Evolutionary conservation across 345 rosid genomes (phyloP).

Genomic region (Aquilaria yunnanensis): DNA sequence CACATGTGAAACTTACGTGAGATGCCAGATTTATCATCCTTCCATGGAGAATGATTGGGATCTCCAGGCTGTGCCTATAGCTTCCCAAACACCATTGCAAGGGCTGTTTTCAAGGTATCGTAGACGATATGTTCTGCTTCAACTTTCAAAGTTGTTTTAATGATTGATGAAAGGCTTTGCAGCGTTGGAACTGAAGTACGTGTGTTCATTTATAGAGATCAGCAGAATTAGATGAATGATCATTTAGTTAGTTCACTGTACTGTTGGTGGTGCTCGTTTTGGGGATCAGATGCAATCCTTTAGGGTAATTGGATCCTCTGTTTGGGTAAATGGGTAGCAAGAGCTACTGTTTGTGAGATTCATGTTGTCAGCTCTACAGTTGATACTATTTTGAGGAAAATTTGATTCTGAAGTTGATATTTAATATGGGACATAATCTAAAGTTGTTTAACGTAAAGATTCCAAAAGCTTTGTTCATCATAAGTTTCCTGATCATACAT

Average conservation of each 20-base stretch:
- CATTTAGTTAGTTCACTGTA: no score
- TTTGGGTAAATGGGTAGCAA: neutral
- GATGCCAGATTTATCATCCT: slow-evolving; percentile 89
- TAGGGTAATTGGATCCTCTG: no score
- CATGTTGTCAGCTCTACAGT: neutral
- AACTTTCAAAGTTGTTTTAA: neutral
- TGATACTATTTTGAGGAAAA: no score
- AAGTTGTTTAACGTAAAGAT: no score
- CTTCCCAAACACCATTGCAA: slow-evolving; percentile 51
- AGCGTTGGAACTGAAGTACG: no score
- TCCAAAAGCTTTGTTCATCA: no score
- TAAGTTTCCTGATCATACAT: no score
- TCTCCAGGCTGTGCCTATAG: slow-evolving; percentile 86
- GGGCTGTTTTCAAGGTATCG: slow-evolving; percentile 60
- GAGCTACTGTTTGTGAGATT: slow-evolving; percentile 22
- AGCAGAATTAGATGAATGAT: no score
- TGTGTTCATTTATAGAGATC: no score
- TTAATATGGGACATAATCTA: no score
- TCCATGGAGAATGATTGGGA: slow-evolving; percentile 93
- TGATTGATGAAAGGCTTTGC: neutral
- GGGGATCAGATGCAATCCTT: no score
- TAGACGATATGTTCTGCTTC: neutral
- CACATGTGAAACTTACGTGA: slow-evolving; percentile 89
- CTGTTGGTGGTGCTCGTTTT: neutral
- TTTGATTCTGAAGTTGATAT: no score